Evolutionary conservation across 2,329 filamentous ascomycete genomes (phyloP).

Genomic region (Ceratocystis destructans): DNA sequence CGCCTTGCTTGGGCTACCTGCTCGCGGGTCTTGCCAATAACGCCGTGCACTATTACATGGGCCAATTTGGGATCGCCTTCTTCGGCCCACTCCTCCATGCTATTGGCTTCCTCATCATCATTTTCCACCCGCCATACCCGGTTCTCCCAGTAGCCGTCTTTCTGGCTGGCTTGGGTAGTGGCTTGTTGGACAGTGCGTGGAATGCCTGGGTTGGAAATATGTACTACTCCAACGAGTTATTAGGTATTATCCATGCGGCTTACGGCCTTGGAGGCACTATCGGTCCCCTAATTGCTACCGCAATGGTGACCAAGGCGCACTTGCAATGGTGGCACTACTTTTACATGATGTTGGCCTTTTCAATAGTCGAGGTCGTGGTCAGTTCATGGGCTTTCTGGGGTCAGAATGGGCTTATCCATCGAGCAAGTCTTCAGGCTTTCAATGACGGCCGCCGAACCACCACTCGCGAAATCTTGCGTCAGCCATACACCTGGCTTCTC

Average conservation of each 20-base stretch:
- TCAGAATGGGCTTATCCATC: conserved; percentile 45
- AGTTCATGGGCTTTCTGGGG: conserved; percentile 48
- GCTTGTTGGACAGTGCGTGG: conserved; percentile 48
- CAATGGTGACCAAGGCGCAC: conserved; percentile 50
- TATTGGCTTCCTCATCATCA: conserved; percentile 49
- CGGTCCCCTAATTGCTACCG: conserved; percentile 55
- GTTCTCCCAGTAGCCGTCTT: conserved; percentile 51
- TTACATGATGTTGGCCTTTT: conserved; percentile 54
- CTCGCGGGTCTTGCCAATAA: conserved; percentile 51
- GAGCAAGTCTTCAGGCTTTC: conserved; percentile 26
- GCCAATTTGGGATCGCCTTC: conserved; percentile 58
- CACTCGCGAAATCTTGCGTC: conserved; percentile 32
- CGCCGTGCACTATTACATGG: conserved; percentile 46
- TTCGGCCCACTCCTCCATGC: conserved; percentile 50
- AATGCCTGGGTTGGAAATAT: conserved; percentile 56
- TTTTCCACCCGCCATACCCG: conserved; percentile 55
- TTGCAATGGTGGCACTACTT: conserved; percentile 62
- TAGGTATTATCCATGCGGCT: conserved; percentile 57
- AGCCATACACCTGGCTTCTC: conserved; percentile 55
- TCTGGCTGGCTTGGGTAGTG: conserved; percentile 57
- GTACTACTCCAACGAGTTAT: conserved; percentile 56
- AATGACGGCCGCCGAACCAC: conserved; percentile 32
- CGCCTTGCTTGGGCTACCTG: conserved; percentile 52
- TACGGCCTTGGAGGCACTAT: conserved; percentile 61
- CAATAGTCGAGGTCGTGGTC: conserved; percentile 41